Conservation (phyloP, 257 asterid genomes). For the Solanum megistacrolobum region DNA sequence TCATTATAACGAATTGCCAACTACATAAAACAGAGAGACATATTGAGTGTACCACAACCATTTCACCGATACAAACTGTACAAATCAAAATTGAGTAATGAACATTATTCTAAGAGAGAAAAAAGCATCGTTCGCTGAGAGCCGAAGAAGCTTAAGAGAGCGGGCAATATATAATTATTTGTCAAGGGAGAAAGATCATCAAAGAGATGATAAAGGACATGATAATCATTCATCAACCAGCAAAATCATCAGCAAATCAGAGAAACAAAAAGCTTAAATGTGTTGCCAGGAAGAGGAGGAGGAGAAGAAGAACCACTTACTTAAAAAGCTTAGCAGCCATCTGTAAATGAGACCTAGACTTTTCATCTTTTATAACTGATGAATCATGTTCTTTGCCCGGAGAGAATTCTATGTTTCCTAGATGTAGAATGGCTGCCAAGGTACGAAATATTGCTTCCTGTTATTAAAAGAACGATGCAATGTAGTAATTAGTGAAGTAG, state of each 20-base stretch:
- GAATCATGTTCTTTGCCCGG: slow-evolving; percentile 97
- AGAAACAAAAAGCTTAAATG: neutral
- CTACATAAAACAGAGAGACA: neutral
- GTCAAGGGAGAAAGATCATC: neutral
- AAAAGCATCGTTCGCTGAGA: neutral
- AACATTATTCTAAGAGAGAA: neutral
- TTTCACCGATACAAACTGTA: neutral
- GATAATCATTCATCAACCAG: neutral
- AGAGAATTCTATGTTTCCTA: slow-evolving; percentile 83
- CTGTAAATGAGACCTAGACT: slow-evolving; percentile 70
- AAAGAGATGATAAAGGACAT: neutral
- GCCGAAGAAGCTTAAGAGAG: neutral
- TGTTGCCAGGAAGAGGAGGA: neutral
- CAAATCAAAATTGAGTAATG: neutral
- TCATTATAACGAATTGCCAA: neutral
- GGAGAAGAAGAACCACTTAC: slow-evolving; percentile 23
- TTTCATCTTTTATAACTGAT: slow-evolving; percentile 62
- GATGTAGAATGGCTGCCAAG: slow-evolving; percentile 92
- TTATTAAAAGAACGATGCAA: slow-evolving; percentile 3
- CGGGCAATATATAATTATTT: neutral
- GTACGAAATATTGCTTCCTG: slow-evolving; percentile 98
- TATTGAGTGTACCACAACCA: neutral
- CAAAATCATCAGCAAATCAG: neutral
- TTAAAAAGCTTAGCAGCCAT: slow-evolving; percentile 82
- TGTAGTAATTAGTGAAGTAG: neutral